Percentiles rank a stretch among this genome's conserved stretches.
Conservation (phyloP, 225 moss, liverwort and hornwort genomes). For the Antitrichia curtipendula region DNA sequence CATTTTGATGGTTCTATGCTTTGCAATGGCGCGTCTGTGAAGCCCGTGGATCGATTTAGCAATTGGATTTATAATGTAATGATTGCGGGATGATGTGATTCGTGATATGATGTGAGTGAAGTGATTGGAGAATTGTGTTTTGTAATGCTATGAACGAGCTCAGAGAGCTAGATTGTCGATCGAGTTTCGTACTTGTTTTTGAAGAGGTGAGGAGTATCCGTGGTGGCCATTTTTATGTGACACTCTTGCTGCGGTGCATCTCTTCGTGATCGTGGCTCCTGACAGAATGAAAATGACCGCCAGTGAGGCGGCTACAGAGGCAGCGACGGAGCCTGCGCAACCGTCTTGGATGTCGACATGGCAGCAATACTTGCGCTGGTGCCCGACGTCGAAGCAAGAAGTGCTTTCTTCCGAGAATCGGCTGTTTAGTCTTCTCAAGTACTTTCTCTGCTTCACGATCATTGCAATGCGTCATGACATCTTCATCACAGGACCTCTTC, state of each 20-base stretch:
- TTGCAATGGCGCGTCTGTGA: background rate
- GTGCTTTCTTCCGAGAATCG: conserved; percentile 38
- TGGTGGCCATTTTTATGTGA: background rate
- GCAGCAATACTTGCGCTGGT: conserved; percentile 50
- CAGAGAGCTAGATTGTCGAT: background rate
- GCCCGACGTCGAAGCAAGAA: conserved; percentile 47
- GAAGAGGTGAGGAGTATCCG: background rate
- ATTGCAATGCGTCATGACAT: background rate
- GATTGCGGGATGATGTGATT: background rate
- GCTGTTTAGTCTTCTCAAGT: conserved; percentile 19
- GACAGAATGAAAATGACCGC: background rate
- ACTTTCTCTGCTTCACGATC: background rate
- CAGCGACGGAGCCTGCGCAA: conserved; percentile 12
- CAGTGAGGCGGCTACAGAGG: background rate
- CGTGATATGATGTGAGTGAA: background rate
- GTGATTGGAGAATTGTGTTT: background rate
- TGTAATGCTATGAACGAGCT: background rate
- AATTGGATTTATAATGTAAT: background rate
- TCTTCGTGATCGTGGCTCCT: background rate
- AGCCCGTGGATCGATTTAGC: background rate
- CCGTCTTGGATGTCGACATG: conserved; percentile 32
- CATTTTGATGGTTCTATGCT: background rate
- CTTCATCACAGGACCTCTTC: background rate
- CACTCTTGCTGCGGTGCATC: background rate
- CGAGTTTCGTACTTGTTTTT: background rate